Evolutionary conservation across 371 early-diverging fungal genomes (phyloP).

Genomic region (Mucor irregularis): DNA sequence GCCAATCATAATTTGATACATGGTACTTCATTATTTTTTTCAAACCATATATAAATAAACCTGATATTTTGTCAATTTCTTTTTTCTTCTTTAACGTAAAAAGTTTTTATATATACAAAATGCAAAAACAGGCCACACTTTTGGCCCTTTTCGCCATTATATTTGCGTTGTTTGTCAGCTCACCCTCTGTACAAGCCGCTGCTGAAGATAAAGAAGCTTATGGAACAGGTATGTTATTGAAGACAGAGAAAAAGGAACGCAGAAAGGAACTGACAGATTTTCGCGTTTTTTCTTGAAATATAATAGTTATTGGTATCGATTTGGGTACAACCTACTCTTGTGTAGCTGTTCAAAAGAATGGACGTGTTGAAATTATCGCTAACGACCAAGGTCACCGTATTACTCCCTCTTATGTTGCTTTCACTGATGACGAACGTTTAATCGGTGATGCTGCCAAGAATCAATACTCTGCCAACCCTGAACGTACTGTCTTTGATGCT

Average conservation of each 20-base stretch:
- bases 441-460: conserved; percentile 92
- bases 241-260: neutral
- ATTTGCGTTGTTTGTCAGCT: conserved; percentile 38
- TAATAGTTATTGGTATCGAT: conserved; percentile 71
- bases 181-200: conserved; percentile 29
- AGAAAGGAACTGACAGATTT: neutral
- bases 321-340: conserved; percentile 99
- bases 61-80: conserved; percentile 5
- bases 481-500: conserved; percentile 91
- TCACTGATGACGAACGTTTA: conserved; percentile 81
- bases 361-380: conserved; percentile 84
- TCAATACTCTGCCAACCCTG: conserved; percentile 79
- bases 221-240: conserved; percentile 47
- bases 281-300: conserved; percentile 7
- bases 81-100: conserved; percentile 25
- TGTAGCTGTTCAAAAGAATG: conserved; percentile 91
- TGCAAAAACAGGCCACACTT: conserved; percentile 49
- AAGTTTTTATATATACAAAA: conserved; percentile 7
- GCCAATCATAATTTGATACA: conserved; percentile 47
- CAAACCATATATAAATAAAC: conserved; percentile 10
- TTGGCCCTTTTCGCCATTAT: conserved; percentile 50
- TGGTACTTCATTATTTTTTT: conserved; percentile 24
- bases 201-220: conserved; percentile 50
- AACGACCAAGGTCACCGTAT: conserved; percentile 84
- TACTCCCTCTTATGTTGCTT: conserved; percentile 89